Conservation (phyloP, 1,139 yeast genomes). For the Candida freyschussii region DNA sequence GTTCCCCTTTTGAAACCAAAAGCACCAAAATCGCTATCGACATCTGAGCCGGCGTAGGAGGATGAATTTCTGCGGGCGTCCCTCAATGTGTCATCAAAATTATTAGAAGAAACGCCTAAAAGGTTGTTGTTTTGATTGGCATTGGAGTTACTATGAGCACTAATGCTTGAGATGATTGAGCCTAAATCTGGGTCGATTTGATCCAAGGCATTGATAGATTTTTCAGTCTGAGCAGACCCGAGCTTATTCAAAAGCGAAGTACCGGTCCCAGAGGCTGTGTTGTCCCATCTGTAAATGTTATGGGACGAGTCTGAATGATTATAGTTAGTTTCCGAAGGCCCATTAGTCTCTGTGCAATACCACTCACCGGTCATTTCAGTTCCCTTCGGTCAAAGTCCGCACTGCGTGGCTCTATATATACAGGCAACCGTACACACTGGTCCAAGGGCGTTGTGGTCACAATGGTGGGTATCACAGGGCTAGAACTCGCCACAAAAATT, state of each 20-base stretch:
- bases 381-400: too few species aligned
- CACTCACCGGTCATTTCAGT: too few species aligned
- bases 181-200: conserved; percentile 38
- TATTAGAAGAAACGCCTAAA: conserved; percentile 21
- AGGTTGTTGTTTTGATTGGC: conserved; percentile 8
- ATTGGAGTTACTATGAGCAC: conserved; percentile 27
- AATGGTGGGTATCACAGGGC: too few species aligned
- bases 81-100: conserved; percentile 31
- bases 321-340: conserved; percentile 2
- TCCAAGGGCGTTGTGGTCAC: too few species aligned
- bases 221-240: conserved; percentile 14
- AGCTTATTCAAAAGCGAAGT: conserved; percentile 10
- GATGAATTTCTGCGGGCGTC: conserved; percentile 21
- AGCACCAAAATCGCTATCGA: conserved; percentile 40
- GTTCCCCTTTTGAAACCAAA: conserved; percentile 47
- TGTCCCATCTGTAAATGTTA: conserved; percentile 10
- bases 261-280: conserved; percentile 2
- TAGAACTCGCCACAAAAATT: too few species aligned
- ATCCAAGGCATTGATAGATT: conserved; percentile 12
- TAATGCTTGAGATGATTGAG: conserved; percentile 36
- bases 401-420: too few species aligned
- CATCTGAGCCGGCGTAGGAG: conserved; percentile 29
- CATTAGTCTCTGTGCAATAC: conserved; percentile 2
- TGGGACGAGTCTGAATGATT: conserved; percentile 2
- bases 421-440: too few species aligned